Conservation (phyloP, 768 basidiomycete genomes). For the Fomitopsis pulvina region DNA sequence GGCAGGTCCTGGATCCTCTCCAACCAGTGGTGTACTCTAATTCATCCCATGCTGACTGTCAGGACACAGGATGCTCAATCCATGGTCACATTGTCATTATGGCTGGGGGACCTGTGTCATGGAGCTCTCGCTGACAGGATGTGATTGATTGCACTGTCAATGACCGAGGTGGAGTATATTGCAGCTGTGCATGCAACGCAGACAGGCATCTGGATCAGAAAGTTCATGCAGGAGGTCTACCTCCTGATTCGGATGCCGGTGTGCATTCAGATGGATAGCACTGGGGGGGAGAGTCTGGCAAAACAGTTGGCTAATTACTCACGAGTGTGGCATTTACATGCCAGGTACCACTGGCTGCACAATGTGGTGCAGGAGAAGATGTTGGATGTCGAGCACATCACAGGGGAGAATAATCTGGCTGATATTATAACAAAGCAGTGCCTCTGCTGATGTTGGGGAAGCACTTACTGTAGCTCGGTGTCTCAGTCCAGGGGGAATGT, state of each 20-base stretch:
- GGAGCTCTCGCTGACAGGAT: slow-evolving; percentile 30
- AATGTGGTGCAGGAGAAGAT: background rate
- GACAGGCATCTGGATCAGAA: slow-evolving; percentile 20
- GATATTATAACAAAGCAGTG: slow-evolving; percentile 30
- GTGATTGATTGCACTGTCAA: slow-evolving; percentile 27
- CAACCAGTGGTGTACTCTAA: slow-evolving; percentile 16
- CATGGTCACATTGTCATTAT: slow-evolving; percentile 29
- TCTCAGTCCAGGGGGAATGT: too few relatives aligned
- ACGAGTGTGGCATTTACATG: background rate
- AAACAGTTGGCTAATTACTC: background rate
- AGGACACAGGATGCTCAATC: slow-evolving; percentile 23
- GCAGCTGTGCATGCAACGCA: slow-evolving; percentile 23
- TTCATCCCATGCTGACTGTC: slow-evolving; percentile 15
- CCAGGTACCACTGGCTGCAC: too few relatives aligned
- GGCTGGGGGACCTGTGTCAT: slow-evolving; percentile 28
- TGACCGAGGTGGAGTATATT: slow-evolving; percentile 34
- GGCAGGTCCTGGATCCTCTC: background rate
- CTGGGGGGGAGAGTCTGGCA: background rate
- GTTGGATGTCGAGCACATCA: background rate
- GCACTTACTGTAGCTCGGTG: background rate
- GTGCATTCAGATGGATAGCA: background rate
- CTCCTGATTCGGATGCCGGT: background rate
- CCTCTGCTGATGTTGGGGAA: slow-evolving; percentile 1
- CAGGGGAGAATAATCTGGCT: slow-evolving; percentile 17
- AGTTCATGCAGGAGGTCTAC: background rate